Conservation (phyloP, 108 stramenopile genomes). For the Cyclostephanos tholiformis region DNA sequence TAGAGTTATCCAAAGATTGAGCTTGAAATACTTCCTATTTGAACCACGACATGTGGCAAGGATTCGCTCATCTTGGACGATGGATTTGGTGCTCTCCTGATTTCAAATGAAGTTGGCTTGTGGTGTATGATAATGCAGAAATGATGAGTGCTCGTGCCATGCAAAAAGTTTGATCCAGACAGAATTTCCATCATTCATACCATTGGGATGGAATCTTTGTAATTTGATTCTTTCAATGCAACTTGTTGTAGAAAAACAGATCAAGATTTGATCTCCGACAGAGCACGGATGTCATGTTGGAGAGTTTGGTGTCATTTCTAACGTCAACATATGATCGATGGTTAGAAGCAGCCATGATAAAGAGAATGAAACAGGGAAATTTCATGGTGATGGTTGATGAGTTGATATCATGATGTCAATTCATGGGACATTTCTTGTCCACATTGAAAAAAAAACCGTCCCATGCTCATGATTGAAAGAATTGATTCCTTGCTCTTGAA, state of each 20-base stretch:
- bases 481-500: too few species aligned
- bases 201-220: not conserved
- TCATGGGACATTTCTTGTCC: too few species aligned
- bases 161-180: not conserved
- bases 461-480: too few species aligned
- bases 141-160: not conserved
- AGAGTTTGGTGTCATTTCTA: not conserved
- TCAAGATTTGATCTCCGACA: not conserved
- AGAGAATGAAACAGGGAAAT: not conserved
- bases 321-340: not conserved
- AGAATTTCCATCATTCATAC: not conserved
- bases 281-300: not conserved
- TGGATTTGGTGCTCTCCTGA: not conserved
- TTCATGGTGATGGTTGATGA: not conserved
- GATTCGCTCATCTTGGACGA: not conserved
- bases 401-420: too few species aligned
- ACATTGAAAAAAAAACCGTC: too few species aligned
- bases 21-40: conserved; percentile 12
- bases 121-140: not conserved
- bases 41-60: not conserved
- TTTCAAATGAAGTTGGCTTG: not conserved
- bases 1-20: conserved; percentile 24
- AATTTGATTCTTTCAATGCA: not conserved
- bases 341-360: not conserved
- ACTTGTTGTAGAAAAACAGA: not conserved